Conservation (phyloP, 2,329 filamentous ascomycete genomes). For the Aspergillus japonicus region DNA sequence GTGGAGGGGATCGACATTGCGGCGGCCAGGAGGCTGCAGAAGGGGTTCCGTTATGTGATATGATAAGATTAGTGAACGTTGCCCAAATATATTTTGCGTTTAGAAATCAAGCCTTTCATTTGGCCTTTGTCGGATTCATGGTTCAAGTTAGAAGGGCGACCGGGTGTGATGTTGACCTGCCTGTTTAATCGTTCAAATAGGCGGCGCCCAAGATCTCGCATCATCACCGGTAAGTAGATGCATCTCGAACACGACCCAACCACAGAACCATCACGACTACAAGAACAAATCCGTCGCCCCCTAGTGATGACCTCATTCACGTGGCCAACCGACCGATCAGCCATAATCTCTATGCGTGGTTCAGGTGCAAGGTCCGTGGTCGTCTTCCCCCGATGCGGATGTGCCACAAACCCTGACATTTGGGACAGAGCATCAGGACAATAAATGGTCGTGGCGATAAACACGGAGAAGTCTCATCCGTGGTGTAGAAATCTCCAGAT, state of each 20-base stretch:
- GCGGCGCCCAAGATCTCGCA: too few relatives aligned
- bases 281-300: too few relatives aligned
- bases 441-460: constrained; percentile 7
- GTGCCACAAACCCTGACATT: too few relatives aligned
- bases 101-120: not conserved
- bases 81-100: not conserved
- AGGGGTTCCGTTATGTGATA: constrained; percentile 55
- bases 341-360: not conserved
- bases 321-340: too few relatives aligned
- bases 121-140: not conserved
- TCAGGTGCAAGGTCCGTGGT: not conserved
- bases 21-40: constrained; percentile 52
- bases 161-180: too few relatives aligned
- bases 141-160: too few relatives aligned
- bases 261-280: not conserved
- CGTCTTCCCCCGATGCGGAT: not conserved
- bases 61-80: constrained; percentile 19
- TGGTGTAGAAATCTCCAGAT: too few relatives aligned
- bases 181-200: too few relatives aligned
- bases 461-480: not conserved
- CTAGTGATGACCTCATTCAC: too few relatives aligned
- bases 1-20: constrained; percentile 52
- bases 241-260: not conserved
- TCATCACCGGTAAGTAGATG: not conserved
- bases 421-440: not conserved